phyloP scores from a whole-genome alignment of 805 yeast genomes.

The Hanseniaspora taiwanica region DNA sequence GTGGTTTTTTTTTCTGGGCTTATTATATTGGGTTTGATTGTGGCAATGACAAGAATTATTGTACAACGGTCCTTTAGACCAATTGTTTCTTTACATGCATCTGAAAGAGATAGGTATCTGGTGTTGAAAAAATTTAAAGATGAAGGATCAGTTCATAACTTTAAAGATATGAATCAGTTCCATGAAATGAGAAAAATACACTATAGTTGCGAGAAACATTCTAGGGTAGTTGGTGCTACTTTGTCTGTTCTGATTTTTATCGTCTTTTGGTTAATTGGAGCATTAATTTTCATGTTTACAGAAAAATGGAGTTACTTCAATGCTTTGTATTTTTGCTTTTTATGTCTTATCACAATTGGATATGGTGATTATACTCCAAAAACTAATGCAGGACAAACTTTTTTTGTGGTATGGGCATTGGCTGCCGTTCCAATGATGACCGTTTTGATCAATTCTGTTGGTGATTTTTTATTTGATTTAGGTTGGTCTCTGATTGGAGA shows the following conservation, averaged over 20 bases:
- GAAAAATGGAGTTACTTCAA: conserved; percentile 67
- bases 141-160: conserved; percentile 8
- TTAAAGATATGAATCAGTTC: conserved; percentile 38
- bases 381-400: conserved; percentile 51
- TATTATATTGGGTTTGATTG: conserved; percentile 56
- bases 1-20: conserved; percentile 61
- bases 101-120: conserved; percentile 37
- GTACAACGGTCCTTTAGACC: conserved; percentile 50
- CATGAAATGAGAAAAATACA: conserved; percentile 41
- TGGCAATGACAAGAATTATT: conserved; percentile 55
- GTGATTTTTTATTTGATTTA: conserved; percentile 39
- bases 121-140: conserved; percentile 14
- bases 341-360: conserved; percentile 71
- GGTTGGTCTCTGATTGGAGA: conserved; percentile 12
- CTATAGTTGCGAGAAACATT: conserved; percentile 26
- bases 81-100: conserved; percentile 49
- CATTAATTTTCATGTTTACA: conserved; percentile 40
- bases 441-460: conserved; percentile 55
- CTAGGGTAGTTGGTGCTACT: conserved; percentile 27
- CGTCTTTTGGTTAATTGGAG: conserved; percentile 63
- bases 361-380: conserved; percentile 66
- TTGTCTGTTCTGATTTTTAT: conserved; percentile 33
- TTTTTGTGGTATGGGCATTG: conserved; percentile 71
- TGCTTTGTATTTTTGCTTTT: conserved; percentile 61
- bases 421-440: conserved; percentile 84